phyloP scores from a whole-genome alignment of 139 green algal genomes.

The Marvania coccoides region DNA sequence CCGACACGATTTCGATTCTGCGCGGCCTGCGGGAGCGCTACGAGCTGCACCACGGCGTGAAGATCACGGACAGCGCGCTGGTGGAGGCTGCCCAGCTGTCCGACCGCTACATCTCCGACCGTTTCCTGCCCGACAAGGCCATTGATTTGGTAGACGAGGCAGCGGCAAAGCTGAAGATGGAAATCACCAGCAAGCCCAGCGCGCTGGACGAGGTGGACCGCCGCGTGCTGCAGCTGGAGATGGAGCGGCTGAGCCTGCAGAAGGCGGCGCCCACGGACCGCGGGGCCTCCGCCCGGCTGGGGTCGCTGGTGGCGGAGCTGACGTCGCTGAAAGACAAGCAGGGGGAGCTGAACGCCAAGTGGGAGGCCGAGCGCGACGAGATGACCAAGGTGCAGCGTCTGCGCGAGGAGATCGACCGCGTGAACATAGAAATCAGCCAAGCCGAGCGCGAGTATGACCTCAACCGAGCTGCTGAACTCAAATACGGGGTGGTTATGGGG shows the following conservation, averaged over 20 bases:
- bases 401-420: slow-evolving; percentile 91
- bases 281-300: slow-evolving; percentile 56
- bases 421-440: slow-evolving; percentile 71
- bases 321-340: slow-evolving; percentile 70
- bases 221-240: slow-evolving; percentile 81
- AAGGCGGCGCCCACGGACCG: slow-evolving; percentile 64
- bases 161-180: slow-evolving; percentile 98
- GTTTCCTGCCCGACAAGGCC: slow-evolving; percentile 90
- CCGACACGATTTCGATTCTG: slow-evolving; percentile 94
- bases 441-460: slow-evolving; percentile 95
- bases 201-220: slow-evolving; percentile 90
- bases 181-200: slow-evolving; percentile 96
- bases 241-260: slow-evolving; percentile 81
- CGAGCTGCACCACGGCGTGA: slow-evolving; percentile 96
- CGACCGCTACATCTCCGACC: slow-evolving; percentile 93
- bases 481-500: slow-evolving; percentile 91
- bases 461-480: slow-evolving; percentile 91
- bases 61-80: slow-evolving; percentile 90
- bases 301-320: slow-evolving; percentile 71
- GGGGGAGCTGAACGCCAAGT: slow-evolving; percentile 58
- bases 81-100: slow-evolving; percentile 88
- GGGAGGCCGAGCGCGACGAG: slow-evolving; percentile 65
- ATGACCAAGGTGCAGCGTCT: slow-evolving; percentile 72
- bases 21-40: slow-evolving; percentile 92
- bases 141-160: slow-evolving; percentile 96